Evolutionary conservation across 345 rosid species (phyloP).

Genomic region (Capsella bursapastoris): DNA sequence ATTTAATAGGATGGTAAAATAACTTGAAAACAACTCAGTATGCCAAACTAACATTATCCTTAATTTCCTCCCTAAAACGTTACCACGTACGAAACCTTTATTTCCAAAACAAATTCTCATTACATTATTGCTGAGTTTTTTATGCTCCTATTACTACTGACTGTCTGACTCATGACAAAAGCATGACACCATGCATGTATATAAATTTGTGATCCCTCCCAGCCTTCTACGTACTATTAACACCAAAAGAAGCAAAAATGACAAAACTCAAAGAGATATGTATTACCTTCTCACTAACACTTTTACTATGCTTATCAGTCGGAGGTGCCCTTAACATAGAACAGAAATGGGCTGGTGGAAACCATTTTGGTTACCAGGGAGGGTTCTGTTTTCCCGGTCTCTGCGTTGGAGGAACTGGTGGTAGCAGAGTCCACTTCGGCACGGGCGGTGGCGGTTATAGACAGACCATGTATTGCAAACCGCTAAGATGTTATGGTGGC

Average conservation of each 20-base stretch:
- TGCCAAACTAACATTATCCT: conserved; percentile 4
- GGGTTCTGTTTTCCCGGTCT: conserved; percentile 44
- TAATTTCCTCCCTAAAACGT: conserved; percentile 15
- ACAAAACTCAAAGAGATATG: conserved; percentile 35
- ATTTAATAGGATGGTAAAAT: neutral
- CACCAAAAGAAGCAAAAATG: conserved; percentile 24
- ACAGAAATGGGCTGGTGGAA: conserved; percentile 37
- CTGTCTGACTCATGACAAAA: conserved; percentile 30
- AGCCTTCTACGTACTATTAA: conserved; percentile 15
- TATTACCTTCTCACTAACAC: conserved; percentile 33
- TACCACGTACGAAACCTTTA: neutral
- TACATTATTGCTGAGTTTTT: conserved; percentile 15
- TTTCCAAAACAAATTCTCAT: conserved; percentile 23
- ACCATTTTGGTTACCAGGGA: conserved; percentile 31
- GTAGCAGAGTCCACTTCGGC: conserved; percentile 11
- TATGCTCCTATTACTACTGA: conserved; percentile 27
- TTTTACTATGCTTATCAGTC: conserved; percentile 35
- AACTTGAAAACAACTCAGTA: neutral
- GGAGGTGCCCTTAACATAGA: conserved; percentile 20
- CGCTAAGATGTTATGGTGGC: conserved; percentile 29
- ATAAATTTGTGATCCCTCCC: conserved; percentile 6
- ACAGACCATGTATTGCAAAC: conserved; percentile 34
- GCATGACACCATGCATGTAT: conserved; percentile 38
- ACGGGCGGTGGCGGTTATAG: conserved; percentile 10
- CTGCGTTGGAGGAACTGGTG: conserved; percentile 40